These are phyloP conservation scores for Asterophora lycoperdoides DNA, from an alignment of 768 basidiomycete species.

Conservation along the genomic window DNA sequence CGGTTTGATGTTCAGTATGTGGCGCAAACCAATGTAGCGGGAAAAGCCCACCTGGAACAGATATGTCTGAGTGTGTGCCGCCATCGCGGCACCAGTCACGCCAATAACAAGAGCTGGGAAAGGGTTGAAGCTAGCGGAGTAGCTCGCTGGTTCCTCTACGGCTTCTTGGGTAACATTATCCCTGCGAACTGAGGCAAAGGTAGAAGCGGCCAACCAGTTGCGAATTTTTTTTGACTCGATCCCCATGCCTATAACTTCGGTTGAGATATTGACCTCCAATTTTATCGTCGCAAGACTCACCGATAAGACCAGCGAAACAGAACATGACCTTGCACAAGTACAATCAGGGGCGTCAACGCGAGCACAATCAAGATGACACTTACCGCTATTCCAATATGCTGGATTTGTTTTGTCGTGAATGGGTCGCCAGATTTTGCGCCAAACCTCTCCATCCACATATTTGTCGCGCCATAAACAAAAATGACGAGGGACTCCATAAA, in stretches of 20 bases:
- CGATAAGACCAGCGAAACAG: conserved; percentile 87
- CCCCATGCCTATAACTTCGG: conserved; percentile 49
- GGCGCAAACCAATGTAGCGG: neutral
- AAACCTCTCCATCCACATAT: conserved; percentile 97
- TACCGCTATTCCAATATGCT: conserved; percentile 92
- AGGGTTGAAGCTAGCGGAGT: conserved; percentile 79
- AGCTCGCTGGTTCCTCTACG: conserved; percentile 66
- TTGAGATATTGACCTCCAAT: neutral
- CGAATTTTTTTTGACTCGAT: conserved; percentile 77
- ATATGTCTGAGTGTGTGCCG: conserved; percentile 86
- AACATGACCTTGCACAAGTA: conserved; percentile 70
- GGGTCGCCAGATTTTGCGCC: conserved; percentile 78
- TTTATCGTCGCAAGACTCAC: conserved; percentile 21
- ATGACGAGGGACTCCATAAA: conserved; percentile 78
- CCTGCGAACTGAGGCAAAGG: conserved; percentile 31
- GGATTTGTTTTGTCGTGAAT: conserved; percentile 86
- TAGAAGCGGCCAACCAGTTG: conserved; percentile 64
- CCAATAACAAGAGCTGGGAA: conserved; percentile 92
- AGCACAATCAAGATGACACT: conserved; percentile 15
- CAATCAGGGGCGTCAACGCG: neutral
- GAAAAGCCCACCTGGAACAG: conserved; percentile 65
- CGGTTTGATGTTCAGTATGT: neutral
- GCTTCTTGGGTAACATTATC: conserved; percentile 34
- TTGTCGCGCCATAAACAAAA: conserved; percentile 84
- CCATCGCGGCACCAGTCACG: conserved; percentile 92